phyloP scores from a whole-genome alignment of 2,329 filamentous ascomycete genomes.

The Phaeomoniella chlamydospora region DNA sequence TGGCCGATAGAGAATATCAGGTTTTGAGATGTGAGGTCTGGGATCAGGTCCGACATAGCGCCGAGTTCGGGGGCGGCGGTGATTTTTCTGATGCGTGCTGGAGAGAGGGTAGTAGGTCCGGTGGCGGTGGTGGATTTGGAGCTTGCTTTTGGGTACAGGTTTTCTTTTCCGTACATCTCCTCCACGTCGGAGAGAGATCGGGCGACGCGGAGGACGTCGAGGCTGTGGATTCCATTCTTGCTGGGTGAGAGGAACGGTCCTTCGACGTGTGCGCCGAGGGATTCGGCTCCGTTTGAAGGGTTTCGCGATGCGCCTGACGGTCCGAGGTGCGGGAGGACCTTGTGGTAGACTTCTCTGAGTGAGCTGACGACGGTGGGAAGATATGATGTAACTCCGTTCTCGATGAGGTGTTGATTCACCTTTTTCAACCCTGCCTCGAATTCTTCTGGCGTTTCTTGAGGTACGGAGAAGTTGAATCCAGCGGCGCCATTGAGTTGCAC shows the following conservation, averaged over 20 bases:
- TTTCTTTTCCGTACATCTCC: constrained; percentile 47
- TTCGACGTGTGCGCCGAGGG: constrained; percentile 79
- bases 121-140: constrained; percentile 4
- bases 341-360: constrained; percentile 62
- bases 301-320: constrained; percentile 49
- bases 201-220: constrained; percentile 49
- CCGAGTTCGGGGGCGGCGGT: constrained; percentile 76
- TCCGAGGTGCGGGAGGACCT: constrained; percentile 58
- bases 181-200: constrained; percentile 44
- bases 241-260: constrained; percentile 72
- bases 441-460: constrained; percentile 44
- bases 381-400: constrained; percentile 78
- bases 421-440: constrained; percentile 61
- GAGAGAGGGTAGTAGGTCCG: constrained; percentile 19
- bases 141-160: constrained; percentile 34
- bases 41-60: constrained; percentile 53
- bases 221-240: constrained; percentile 78
- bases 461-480: constrained; percentile 81
- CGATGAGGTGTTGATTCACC: constrained; percentile 56
- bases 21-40: constrained; percentile 45
- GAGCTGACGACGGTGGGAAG: constrained; percentile 76
- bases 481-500: constrained; percentile 85
- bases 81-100: constrained; percentile 54
- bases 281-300: constrained; percentile 61
- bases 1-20: constrained; percentile 76